These are phyloP conservation scores for Ciborinia camelliae DNA, from an alignment of 2,329 filamentous ascomycete species.

Conservation along the genomic window DNA sequence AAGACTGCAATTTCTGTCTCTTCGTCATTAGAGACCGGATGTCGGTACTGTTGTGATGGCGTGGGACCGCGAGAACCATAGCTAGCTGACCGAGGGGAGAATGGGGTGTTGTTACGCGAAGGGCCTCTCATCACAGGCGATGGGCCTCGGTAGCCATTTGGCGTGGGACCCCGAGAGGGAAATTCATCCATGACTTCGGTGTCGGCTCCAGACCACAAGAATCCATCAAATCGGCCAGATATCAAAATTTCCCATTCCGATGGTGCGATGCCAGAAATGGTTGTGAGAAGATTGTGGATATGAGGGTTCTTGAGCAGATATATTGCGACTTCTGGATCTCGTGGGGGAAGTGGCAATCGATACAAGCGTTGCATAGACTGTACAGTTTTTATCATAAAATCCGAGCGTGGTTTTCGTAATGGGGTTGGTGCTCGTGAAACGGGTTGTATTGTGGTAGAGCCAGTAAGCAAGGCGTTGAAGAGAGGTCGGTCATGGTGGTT, in stretches of 20 bases:
- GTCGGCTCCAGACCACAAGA: constrained; percentile 90
- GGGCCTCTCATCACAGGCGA: constrained; percentile 30
- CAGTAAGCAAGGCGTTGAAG: constrained; percentile 75
- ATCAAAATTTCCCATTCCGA: constrained; percentile 97
- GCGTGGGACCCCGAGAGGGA: constrained; percentile 53
- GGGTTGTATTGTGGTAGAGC: constrained; percentile 52
- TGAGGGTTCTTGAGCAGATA: constrained; percentile 80
- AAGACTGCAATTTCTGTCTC: constrained; percentile 88
- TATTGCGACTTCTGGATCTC: constrained; percentile 81
- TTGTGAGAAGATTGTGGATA: constrained; percentile 82
- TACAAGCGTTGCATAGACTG: constrained; percentile 83
- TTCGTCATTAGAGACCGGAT: constrained; percentile 82
- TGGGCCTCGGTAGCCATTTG: constrained; percentile 42
- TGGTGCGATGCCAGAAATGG: constrained; percentile 79
- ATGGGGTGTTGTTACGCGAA: constrained; percentile 36
- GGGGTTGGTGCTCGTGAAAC: constrained; percentile 66
- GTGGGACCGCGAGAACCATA: constrained; percentile 53
- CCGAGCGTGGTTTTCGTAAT: constrained; percentile 60
- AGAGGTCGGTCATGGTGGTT: constrained; percentile 70
- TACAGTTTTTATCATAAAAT: constrained; percentile 71
- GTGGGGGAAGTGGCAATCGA: constrained; percentile 66
- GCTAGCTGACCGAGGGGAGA: constrained; percentile 33
- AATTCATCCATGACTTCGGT: constrained; percentile 44
- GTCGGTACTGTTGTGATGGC: constrained; percentile 50
- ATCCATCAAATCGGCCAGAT: constrained; percentile 92